Evolutionary conservation across 192 early-diverging fungal genomes (phyloP), one percentile per base, ranked within the genome.

Genomic region (Rhizophagus sp.): DNA sequence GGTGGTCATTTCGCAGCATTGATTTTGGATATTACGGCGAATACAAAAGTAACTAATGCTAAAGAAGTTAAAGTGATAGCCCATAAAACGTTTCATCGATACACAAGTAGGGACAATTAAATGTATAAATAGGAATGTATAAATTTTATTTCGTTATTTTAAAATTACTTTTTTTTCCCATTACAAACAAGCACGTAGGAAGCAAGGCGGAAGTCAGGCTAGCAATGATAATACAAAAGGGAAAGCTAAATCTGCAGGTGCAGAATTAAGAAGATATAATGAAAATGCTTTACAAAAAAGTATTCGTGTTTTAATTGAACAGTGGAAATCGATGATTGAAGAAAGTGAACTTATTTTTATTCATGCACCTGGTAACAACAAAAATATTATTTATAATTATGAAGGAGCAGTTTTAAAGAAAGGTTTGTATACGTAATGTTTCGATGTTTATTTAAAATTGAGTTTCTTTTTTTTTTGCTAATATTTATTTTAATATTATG

Each of bases 11-110:
- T 99, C 88, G 95, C 95, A 9, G 98, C 92, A 17, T 89, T 92
- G 4, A 89, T 99, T 10, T 88, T 97, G 71, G 95, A 97, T 82
- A 87, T 92, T 77, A 82, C 82, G 10, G 81, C 81, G 25, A 78
- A 83, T 72, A 62, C 82, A 47, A 82, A 71, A n/a, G 76, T 81
- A 0, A 78, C 73, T 47, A 74, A 83, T 15, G 66, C 79, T n/a
- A 49, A 50, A 50, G 82, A 83, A 25, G 78, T 89, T 61, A 82
- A 87, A 62, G 81, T 92, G 33, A 61, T 95, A 4, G 91, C 86
- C 0, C 96, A 98, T 87, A 99, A 98, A 85, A 95, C 96, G 30
- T 92, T 98, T 76, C 96, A 97, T 82, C 89, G 98, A 50, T 99
- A 99, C 85, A 99, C 98, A 7, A 97, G 89, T 89, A 84, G 75